Conservation (phyloP, 805 yeast species). For the Barnettozyma sucrosica region DNA sequence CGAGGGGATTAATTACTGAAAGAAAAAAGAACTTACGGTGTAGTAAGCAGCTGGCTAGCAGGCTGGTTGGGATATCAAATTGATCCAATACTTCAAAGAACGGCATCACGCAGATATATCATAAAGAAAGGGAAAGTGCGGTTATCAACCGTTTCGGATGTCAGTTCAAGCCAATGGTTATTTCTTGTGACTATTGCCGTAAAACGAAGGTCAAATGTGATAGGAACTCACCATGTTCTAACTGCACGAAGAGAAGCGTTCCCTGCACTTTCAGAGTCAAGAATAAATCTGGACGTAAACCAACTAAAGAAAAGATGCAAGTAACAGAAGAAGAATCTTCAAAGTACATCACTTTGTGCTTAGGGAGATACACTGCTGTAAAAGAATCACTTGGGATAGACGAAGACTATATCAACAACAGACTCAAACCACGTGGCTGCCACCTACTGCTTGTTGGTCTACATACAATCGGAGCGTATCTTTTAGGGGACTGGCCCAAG, state of each 20-base stretch:
- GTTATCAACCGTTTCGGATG: neutral
- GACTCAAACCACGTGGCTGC: neutral
- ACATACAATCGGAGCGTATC: neutral
- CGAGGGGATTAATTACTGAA: too few species aligned
- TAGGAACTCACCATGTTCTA: neutral
- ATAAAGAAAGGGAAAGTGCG: too few species aligned
- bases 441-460: neutral
- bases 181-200: neutral
- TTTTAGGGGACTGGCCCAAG: neutral
- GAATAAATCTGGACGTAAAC: neutral
- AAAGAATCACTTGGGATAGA: neutral
- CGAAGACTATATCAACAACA: neutral
- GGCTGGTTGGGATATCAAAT: too few species aligned
- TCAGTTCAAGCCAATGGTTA: neutral
- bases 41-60: too few species aligned
- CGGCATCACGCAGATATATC: too few species aligned
- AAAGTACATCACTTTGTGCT: neutral
- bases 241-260: neutral
- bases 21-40: too few species aligned
- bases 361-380: neutral
- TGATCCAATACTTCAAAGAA: too few species aligned
- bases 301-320: neutral
- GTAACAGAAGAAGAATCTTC: neutral
- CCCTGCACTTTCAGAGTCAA: neutral
- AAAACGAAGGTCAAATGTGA: neutral